Evolutionary conservation across 257 asterid genomes (phyloP), one percentile per base, ranked within the genome.

Genomic region (Nicotiana tabacum): DNA sequence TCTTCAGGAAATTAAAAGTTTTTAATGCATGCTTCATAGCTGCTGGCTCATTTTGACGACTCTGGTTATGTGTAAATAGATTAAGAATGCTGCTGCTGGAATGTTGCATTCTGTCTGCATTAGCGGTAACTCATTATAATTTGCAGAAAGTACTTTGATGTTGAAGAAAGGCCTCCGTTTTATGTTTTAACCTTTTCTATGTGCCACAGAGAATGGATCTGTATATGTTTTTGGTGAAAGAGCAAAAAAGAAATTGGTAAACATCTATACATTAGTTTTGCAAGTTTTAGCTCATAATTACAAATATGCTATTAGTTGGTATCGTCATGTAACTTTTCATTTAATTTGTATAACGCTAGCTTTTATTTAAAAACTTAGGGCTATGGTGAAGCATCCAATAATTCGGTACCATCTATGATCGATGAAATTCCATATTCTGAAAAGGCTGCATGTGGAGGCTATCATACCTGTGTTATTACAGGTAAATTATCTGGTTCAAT

Each of bases 81-180:
- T 93, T 57, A 94, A 89, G 89, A 88, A 90, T 83, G 92, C 88
- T 86, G 90, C 98, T 81, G 94, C 98, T 82, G 99, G 99, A 87
- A 94, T 96, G 98, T 81, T 94, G 91, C 99, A 96, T 85, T 89
- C 99, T 74, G 97, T 94, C 87, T 93, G 97, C 88, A 77, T 93
- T 84, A 88, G 86, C 85, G 98, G 99, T 94, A 90, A 72, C 77
- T 62, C 77, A 37, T 79, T 85, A 62, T 8, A 60, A 78, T 85
- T n/a, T 82, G 79, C 61, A 65, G 58, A 35, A 81, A 82, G 35
- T 57, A 5, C 62, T 77, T 48, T 7, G 58, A 27, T 39, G 37
- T 32, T 46, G 58, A 7, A 66, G 7, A 46, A 64, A 18, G 35
- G 53, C 82, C 84, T 82, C 76, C 79, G 62, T 58, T 57, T 70